Evolutionary conservation across 331 rosid genomes (phyloP), one percentile per base, ranked within the genome.

Genomic region (Malus hybrid): DNA sequence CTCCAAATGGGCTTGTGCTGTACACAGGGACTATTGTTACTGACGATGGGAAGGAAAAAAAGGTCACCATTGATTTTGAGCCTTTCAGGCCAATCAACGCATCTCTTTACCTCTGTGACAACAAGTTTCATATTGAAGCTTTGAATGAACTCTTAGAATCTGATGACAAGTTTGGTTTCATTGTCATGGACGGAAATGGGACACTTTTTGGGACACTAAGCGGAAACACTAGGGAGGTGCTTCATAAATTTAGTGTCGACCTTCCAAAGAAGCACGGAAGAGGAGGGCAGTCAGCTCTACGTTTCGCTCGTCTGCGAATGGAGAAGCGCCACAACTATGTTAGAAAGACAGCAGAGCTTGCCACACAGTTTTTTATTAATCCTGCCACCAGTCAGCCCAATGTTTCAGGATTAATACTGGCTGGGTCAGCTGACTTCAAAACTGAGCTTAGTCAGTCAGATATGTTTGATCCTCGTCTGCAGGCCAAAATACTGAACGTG

Each of bases 291-390:
- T 90, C 96, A 4, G 96, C 96, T 29, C 91, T 88, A 4, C 83
- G 96, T 16, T 90, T 88, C 81, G 96, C 93, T 36, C 96, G 96
- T 84, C 96, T 90, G 78, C 89, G 96, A 20, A 88, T 88, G 93
- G 96, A 88, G 79, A 88, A 88, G 80, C 91, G 96, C 36, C 96
- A 90, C 77, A 90, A 90, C 79, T 90, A 90, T 66, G 92, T 90
- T 36, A 86, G 93, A 86, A 90, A 90, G 89, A 88, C 90, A 13
- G 96, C 96, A 5, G 96, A 90, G 86, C 92, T 84, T 67, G 96
- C 96, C 26, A 90, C 93, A 30, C 92, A 90, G 75, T 90, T 90
- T 42, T 90, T 66, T 61, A 90, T 90, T 61, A 88, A 90, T 80
- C 88, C 96, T 74, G 75, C 91, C 55, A 90, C 96, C 80, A 88